A percentile compares a stretch with the other conserved stretches of the same genome.
These are phyloP conservation scores for Schizochytrium sp. DNA, from an alignment of 108 stramenopile genomes.

Conservation along the genomic window DNA sequence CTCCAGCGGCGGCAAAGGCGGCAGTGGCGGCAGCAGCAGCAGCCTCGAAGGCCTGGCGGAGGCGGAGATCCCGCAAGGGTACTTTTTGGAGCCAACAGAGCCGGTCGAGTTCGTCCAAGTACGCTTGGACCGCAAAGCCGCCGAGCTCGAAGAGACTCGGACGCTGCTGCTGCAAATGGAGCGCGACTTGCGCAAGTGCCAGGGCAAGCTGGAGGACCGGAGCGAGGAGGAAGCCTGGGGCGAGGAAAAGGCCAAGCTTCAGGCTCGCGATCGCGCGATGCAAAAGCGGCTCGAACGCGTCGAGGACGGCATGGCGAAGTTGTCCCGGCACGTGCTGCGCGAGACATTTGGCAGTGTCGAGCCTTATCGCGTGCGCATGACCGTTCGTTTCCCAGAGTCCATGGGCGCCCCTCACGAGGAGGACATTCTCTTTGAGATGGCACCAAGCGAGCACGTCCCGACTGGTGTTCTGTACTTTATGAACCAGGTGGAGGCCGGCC, in stretches of 20 bases:
- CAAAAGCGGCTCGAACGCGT: not conserved
- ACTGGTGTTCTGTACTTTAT: slow-evolving; percentile 71
- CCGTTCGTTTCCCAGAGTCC: not conserved
- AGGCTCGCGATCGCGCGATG: not conserved
- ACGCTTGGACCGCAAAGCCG: not conserved
- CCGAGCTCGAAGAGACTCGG: not conserved
- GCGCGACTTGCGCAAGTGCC: not conserved
- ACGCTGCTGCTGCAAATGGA: not conserved
- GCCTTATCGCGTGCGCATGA: not conserved
- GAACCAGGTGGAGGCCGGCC: slow-evolving; percentile 62
- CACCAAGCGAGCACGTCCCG: slow-evolving; percentile 45
- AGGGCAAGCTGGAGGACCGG: not conserved
- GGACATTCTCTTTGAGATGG: not conserved
- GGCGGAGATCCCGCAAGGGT: too few relatives aligned
- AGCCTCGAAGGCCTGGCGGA: too few relatives aligned
- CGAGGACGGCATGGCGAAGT: not conserved
- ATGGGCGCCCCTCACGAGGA: not conserved
- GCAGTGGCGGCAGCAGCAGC: too few relatives aligned
- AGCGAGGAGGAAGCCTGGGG: not conserved
- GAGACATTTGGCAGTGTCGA: not conserved
- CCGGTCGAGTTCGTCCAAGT: not conserved
- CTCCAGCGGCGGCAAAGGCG: too few relatives aligned
- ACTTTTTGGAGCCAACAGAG: too few relatives aligned
- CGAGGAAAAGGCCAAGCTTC: not conserved
- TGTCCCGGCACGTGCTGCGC: not conserved